Evolutionary conservation across 1,284 basidiomycete species (phyloP).

Genomic region (Ustilago trichophora): DNA sequence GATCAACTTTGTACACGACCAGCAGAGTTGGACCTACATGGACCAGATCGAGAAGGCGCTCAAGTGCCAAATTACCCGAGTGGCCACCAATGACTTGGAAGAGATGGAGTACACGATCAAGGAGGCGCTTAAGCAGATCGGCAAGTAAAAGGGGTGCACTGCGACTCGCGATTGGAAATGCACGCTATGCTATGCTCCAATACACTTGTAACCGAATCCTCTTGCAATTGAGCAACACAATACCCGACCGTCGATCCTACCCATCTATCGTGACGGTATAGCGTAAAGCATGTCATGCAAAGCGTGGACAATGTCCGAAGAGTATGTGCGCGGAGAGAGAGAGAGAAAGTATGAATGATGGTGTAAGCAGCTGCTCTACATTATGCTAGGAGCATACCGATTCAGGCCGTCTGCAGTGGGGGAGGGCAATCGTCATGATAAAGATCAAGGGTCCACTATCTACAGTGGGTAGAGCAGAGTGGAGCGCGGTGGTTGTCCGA

Average conservation of each 20-base stretch:
- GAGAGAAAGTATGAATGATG: no score
- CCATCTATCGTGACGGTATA: no score
- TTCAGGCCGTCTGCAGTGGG: no score
- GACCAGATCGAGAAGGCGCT: slow-evolving; percentile 62
- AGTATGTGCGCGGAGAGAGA: no score
- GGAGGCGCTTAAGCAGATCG: slow-evolving; percentile 55
- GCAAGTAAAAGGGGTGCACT: slow-evolving; percentile 22
- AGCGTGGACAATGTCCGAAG: no score
- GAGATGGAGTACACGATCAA: slow-evolving; percentile 66
- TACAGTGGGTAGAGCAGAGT: no score
- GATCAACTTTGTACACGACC: slow-evolving; percentile 66
- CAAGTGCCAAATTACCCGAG: slow-evolving; percentile 59
- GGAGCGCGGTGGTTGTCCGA: slow-evolving; percentile 19
- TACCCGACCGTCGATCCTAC: no score
- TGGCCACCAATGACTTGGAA: slow-evolving; percentile 64
- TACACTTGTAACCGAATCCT: neutral
- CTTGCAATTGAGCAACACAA: slow-evolving; percentile 12
- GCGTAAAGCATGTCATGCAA: no score
- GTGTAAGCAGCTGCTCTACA: no score
- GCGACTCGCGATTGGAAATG: no score
- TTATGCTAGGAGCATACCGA: neutral
- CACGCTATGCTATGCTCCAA: neutral
- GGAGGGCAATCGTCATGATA: no score
- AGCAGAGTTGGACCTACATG: slow-evolving; percentile 62
- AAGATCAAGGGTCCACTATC: neutral